Evolutionary conservation across 176 grass and related monocot species (phyloP).

Genomic region (Panicum miliaceum): DNA sequence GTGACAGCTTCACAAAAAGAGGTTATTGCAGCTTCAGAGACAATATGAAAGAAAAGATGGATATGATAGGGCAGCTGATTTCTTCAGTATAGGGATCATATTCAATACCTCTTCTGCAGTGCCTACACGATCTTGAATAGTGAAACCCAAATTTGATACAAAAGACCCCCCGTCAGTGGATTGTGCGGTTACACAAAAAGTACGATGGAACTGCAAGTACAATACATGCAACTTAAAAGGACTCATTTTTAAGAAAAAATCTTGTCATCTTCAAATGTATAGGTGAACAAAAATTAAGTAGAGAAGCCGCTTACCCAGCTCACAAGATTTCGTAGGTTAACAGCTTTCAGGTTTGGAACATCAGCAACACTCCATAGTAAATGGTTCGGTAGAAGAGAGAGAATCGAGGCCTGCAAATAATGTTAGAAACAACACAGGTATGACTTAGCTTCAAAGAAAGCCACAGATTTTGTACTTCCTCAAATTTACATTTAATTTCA

Average conservation of each 20-base stretch:
- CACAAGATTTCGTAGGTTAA: slow-evolving; percentile 60
- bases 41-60: slow-evolving; percentile 15
- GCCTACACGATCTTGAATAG: slow-evolving; percentile 79
- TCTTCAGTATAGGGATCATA: slow-evolving; percentile 23
- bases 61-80: not conserved
- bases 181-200: slow-evolving; percentile 68
- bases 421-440: slow-evolving; percentile 17
- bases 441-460: slow-evolving; percentile 24
- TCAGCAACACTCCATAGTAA: slow-evolving; percentile 61
- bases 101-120: slow-evolving; percentile 83
- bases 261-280: not conserved
- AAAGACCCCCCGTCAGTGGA: slow-evolving; percentile 70
- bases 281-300: not conserved
- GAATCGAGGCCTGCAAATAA: slow-evolving; percentile 80
- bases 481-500: slow-evolving; percentile 13
- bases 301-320: slow-evolving; percentile 69
- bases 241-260: not conserved
- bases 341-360: slow-evolving; percentile 59
- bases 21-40: not conserved
- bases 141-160: slow-evolving; percentile 75
- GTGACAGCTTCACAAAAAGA: slow-evolving; percentile 16
- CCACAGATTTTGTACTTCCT: not conserved
- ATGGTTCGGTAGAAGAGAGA: slow-evolving; percentile 84
- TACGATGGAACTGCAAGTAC: slow-evolving; percentile 75
- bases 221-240: slow-evolving; percentile 42